phyloP scores from a whole-genome alignment of 345 rosid species.

The Combretum micranthum region DNA sequence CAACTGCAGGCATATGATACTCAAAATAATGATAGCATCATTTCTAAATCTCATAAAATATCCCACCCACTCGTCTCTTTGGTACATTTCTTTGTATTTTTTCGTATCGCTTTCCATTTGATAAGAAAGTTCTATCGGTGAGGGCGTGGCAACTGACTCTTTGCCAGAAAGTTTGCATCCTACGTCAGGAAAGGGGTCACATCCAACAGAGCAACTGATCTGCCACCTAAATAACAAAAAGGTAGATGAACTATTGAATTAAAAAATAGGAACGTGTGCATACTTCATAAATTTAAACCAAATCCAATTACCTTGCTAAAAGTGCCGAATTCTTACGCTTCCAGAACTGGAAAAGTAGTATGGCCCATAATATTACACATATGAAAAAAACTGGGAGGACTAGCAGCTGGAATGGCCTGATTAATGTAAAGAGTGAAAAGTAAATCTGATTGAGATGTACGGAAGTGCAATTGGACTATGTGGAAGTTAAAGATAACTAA shows the following conservation, averaged over 20 bases:
- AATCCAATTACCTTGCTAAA: slow-evolving; percentile 48
- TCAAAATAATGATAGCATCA: slow-evolving; percentile 54
- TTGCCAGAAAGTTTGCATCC: slow-evolving; percentile 26
- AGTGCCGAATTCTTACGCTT: slow-evolving; percentile 83
- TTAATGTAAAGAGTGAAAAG: slow-evolving; percentile 3
- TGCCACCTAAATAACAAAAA: slow-evolving; percentile 53
- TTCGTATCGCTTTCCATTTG: slow-evolving; percentile 35
- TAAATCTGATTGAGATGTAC: not conserved
- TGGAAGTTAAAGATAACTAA: not conserved
- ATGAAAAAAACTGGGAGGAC: slow-evolving; percentile 71
- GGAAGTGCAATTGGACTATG: not conserved
- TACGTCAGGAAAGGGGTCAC: slow-evolving; percentile 47
- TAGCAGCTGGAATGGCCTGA: slow-evolving; percentile 67
- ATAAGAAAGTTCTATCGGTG: slow-evolving; percentile 40
- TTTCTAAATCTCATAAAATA: slow-evolving; percentile 72
- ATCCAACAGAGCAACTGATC: slow-evolving; percentile 54
- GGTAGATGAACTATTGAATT: not conserved
- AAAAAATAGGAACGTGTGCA: not conserved
- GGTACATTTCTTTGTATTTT: slow-evolving; percentile 65
- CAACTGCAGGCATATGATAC: slow-evolving; percentile 86
- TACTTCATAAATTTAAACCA: not conserved
- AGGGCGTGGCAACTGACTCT: slow-evolving; percentile 50
- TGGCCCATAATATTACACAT: slow-evolving; percentile 69
- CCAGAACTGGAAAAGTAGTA: slow-evolving; percentile 93
- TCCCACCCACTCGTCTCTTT: slow-evolving; percentile 84